Evolutionary conservation across 148 eudicot species (phyloP).

Genomic region (Silene latifolia): DNA sequence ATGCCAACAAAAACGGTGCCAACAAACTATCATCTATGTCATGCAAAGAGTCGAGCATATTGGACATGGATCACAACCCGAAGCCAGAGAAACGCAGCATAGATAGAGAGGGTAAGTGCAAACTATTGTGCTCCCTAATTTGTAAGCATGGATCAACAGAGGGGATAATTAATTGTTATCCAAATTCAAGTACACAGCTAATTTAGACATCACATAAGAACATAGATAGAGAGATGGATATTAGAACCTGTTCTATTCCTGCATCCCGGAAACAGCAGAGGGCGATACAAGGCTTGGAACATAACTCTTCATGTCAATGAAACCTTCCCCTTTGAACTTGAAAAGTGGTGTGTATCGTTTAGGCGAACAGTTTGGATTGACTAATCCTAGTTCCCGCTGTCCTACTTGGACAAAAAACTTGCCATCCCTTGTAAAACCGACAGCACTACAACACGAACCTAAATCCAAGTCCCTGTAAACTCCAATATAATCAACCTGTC

Average conservation of each 20-base stretch:
- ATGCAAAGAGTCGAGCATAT: too few species aligned
- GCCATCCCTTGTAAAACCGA: constrained; percentile 19
- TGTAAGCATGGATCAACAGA: too few species aligned
- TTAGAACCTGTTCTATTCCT: constrained; percentile 3
- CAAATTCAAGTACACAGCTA: not conserved
- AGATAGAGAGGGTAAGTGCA: too few species aligned
- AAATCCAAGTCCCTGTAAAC: constrained; percentile 26
- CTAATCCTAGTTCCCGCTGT: constrained; percentile 21
- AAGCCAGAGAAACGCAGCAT: too few species aligned
- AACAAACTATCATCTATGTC: too few species aligned
- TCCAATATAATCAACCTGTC: constrained; percentile 27
- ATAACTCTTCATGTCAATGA: constrained; percentile 9
- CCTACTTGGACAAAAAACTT: constrained; percentile 20
- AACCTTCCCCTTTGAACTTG: constrained; percentile 17
- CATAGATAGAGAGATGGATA: not conserved
- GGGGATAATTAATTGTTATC: not conserved
- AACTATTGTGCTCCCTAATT: too few species aligned
- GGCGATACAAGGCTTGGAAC: constrained; percentile 26
- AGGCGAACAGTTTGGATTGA: constrained; percentile 24
- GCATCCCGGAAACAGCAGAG: not conserved
- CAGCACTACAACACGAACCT: constrained; percentile 15
- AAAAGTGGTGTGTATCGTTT: constrained; percentile 18
- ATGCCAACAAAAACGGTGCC: too few species aligned
- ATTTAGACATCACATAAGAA: not conserved
- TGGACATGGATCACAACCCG: too few species aligned